Base-by-base conservation (phyloP, 164 flowering plant genomes). In the Macadamia integrifolia region DNA sequence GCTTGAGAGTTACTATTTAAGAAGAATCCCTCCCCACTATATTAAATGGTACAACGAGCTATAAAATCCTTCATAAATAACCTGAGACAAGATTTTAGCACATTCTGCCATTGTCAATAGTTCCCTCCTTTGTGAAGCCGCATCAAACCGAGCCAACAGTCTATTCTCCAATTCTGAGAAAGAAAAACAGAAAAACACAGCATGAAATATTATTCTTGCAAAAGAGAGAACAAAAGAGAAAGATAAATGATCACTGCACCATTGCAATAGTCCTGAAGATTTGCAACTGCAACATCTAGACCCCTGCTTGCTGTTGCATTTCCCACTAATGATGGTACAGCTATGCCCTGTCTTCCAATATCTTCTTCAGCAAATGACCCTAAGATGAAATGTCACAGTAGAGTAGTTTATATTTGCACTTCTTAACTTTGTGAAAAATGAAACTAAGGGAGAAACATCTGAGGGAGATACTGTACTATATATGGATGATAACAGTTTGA, bases 291-390 rank as follows among this genome's bases (percentile, higher is more conserved):
- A 77, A 91, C 97, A 82, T 95, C 99, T 65, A 95, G 76, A 68
- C 99, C 99, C 77, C 98, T 80, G 80, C 97, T 88, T 66, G 99
- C 91, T 72, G 90, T 83, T 68, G 98, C 97, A 83, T 86, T 88
- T 56, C 97, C 98, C 66, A 73, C 64, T 53, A 74, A 85, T 12
- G 91, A 74, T 52, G 88, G 75, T 6, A 61, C 85, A 69, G 84
- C 63, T 49, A 87, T 75, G 64, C 92, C 88, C 80, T 88, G 96
- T 69, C 97, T 86, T 74, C 97, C 98, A 78, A 95, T 80, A 79
- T 92, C 99, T 78, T 95, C 98, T 75, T 92, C 98, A 57, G 99
- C 98, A 85, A 95, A 95, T 67, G 96, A 79, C 70, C 99, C 98
- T 95, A 66, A 48, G 70, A 35, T 35, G 40, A 77, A 61, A 40